These are phyloP conservation scores for Arthroderma sp. DNA, from an alignment of 2,329 filamentous ascomycete species.

Conservation along the genomic window DNA sequence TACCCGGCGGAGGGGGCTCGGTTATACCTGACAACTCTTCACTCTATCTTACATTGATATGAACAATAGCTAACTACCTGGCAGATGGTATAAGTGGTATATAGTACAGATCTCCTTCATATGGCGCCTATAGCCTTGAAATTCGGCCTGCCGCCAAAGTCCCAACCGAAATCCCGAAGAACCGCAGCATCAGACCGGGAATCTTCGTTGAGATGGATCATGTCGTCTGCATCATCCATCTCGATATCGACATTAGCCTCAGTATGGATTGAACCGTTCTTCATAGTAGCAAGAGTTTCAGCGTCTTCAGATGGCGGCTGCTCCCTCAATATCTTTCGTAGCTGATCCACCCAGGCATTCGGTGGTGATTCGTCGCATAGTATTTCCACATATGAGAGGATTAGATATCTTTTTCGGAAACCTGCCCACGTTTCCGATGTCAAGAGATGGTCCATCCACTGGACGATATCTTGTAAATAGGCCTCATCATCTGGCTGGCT, in stretches of 20 bases:
- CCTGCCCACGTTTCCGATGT: slow-evolving; percentile 25
- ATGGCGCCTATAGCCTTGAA: slow-evolving; percentile 23
- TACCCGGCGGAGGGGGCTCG: too few species aligned
- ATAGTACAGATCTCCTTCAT: slow-evolving; percentile 5
- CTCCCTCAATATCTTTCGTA: not conserved
- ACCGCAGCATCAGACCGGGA: slow-evolving; percentile 2
- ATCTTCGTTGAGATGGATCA: not conserved
- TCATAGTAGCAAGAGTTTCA: not conserved
- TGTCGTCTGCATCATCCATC: not conserved
- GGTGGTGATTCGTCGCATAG: slow-evolving; percentile 19
- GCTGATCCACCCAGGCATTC: slow-evolving; percentile 2
- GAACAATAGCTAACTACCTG: too few species aligned
- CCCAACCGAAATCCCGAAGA: slow-evolving; percentile 10
- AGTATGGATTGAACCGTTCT: too few species aligned
- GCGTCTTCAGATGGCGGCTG: not conserved
- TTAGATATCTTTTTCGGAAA: slow-evolving; percentile 16
- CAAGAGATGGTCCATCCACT: slow-evolving; percentile 39
- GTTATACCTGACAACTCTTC: too few species aligned
- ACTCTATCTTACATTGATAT: too few species aligned
- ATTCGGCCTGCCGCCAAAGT: slow-evolving; percentile 15
- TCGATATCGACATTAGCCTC: not conserved
- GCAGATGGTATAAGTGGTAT: too few species aligned
- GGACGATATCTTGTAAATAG: slow-evolving; percentile 30
- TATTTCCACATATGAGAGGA: slow-evolving; percentile 21
- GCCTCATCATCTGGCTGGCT: slow-evolving; percentile 17